phyloP scores from a whole-genome alignment of 2,329 filamentous ascomycete species.

The Beauveria medogensis region DNA sequence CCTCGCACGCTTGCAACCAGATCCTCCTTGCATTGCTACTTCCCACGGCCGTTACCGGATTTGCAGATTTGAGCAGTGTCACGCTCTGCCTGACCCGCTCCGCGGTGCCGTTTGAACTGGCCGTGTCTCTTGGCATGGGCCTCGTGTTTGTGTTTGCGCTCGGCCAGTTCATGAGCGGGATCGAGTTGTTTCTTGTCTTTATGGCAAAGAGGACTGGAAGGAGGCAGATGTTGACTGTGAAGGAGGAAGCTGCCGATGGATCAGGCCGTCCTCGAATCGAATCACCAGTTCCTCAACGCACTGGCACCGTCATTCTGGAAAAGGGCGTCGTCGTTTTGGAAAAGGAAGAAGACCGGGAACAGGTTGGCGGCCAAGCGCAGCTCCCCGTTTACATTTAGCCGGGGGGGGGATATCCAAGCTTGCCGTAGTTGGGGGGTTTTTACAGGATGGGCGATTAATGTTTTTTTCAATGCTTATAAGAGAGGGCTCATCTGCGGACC shows the following conservation, averaged over 20 bases:
- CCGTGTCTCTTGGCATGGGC: slow-evolving; percentile 18
- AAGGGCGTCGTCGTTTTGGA: neutral
- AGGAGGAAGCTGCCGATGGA: neutral
- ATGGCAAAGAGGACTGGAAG: neutral
- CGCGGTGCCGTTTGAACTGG: slow-evolving; percentile 20
- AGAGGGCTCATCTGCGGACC: too few species aligned
- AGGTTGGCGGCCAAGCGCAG: neutral
- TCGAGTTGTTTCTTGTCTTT: slow-evolving; percentile 16
- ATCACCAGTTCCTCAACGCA: neutral
- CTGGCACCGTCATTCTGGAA: neutral
- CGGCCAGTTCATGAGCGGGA: slow-evolving; percentile 16
- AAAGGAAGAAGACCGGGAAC: neutral
- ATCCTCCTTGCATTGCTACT: slow-evolving; percentile 19
- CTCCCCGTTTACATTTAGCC: neutral
- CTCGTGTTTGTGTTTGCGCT: slow-evolving; percentile 18
- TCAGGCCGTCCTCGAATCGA: neutral
- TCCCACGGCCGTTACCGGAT: slow-evolving; percentile 19
- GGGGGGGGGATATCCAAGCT: too few species aligned
- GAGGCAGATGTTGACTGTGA: neutral
- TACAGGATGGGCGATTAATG: too few species aligned
- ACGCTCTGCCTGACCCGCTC: slow-evolving; percentile 20
- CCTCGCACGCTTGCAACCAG: slow-evolving; percentile 18
- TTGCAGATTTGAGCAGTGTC: slow-evolving; percentile 21
- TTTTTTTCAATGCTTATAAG: too few species aligned
- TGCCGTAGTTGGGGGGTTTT: too few species aligned